Evolutionary conservation across 1,284 basidiomycete species (phyloP).

Genomic region (Microbotryum saponariae): DNA sequence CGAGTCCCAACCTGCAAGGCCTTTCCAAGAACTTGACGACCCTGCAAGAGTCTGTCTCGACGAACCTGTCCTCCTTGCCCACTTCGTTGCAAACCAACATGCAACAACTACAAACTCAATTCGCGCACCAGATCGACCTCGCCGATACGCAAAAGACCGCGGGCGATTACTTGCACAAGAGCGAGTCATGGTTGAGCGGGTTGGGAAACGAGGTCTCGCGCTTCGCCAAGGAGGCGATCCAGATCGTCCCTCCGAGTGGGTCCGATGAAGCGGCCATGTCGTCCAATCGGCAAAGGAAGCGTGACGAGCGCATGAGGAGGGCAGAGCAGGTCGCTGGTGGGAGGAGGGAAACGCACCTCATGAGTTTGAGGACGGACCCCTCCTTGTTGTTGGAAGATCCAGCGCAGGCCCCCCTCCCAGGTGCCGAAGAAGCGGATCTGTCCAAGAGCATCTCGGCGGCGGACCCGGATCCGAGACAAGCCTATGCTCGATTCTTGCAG

Average conservation of each 20-base stretch:
- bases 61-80: constrained; percentile 11
- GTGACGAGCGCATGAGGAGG: constrained; percentile 37
- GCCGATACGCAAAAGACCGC: constrained; percentile 19
- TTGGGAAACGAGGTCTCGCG: constrained; percentile 26
- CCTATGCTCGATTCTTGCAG: constrained; percentile 53
- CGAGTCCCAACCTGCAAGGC: constrained; percentile 20
- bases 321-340: constrained; percentile 51
- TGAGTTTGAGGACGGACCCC: constrained; percentile 64
- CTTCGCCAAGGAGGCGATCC: constrained; percentile 63
- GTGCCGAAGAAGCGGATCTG: neutral
- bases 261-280: constrained; percentile 24
- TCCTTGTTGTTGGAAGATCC: constrained; percentile 70
- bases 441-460: constrained; percentile 34
- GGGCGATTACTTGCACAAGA: constrained; percentile 33
- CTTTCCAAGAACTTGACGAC: constrained; percentile 14
- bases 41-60: constrained; percentile 11
- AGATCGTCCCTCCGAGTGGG: constrained; percentile 65
- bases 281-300: constrained; percentile 22
- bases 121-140: constrained; percentile 28
- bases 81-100: constrained; percentile 16
- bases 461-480: constrained; percentile 46
- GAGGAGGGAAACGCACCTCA: constrained; percentile 71
- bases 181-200: constrained; percentile 31
- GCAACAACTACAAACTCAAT: constrained; percentile 23
- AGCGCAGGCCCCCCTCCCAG: constrained; percentile 35